These are phyloP conservation scores for Chaetoceros muelleri DNA, from an alignment of 108 stramenopile genomes.

Conservation along the genomic window DNA sequence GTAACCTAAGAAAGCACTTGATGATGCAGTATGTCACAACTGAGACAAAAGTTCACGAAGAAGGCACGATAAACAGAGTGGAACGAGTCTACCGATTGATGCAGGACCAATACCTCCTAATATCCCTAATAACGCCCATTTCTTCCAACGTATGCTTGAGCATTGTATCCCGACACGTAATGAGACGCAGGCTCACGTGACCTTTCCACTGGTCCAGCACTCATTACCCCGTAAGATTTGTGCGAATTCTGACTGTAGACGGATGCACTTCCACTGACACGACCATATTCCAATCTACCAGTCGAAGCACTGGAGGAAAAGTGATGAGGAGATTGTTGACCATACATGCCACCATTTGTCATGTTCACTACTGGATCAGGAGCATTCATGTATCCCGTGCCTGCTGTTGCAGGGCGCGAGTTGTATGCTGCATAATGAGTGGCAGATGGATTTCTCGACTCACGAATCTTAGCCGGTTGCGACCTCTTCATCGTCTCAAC, in stretches of 20 bases:
- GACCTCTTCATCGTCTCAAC: constrained; percentile 80
- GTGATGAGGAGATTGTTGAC: neutral
- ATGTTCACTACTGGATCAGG: neutral
- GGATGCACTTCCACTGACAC: neutral
- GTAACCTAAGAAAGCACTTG: too few species aligned
- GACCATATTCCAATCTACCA: neutral
- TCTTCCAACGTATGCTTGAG: too few species aligned
- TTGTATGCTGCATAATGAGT: neutral
- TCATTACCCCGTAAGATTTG: neutral
- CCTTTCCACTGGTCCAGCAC: neutral
- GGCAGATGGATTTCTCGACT: neutral
- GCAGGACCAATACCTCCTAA: too few species aligned
- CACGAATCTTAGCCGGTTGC: too few species aligned
- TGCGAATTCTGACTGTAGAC: neutral
- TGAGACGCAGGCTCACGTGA: too few species aligned
- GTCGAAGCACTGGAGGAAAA: neutral
- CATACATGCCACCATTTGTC: neutral
- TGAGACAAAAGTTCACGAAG: too few species aligned
- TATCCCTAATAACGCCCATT: too few species aligned
- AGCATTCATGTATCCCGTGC: neutral
- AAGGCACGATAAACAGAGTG: too few species aligned
- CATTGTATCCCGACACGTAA: too few species aligned
- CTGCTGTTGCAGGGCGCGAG: neutral
- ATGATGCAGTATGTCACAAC: too few species aligned
- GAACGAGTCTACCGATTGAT: too few species aligned